Percentiles rank a stretch among this genome's conserved stretches.
Evolutionary conservation across 2,329 filamentous ascomycete species (phyloP).

Genomic region (Penicillium italicum): DNA sequence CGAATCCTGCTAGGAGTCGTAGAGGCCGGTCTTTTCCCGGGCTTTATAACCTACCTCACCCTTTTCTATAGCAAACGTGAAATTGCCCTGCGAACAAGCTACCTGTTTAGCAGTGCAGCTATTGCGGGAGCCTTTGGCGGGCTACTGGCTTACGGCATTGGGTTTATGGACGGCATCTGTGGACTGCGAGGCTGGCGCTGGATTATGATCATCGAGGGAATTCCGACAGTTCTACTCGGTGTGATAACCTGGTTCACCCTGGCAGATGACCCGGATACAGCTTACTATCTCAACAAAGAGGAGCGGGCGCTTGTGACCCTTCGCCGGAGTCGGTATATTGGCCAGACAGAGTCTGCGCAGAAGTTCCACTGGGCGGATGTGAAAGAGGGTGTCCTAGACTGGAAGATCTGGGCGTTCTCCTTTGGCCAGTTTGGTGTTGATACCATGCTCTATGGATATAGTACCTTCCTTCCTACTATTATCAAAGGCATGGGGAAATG

Average conservation of each 20-base stretch:
- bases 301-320: constrained; percentile 58
- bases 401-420: constrained; percentile 71
- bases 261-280: constrained; percentile 63
- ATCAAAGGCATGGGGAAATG: constrained; percentile 66
- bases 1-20: constrained; percentile 65
- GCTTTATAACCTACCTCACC: constrained; percentile 65
- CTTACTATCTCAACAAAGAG: constrained; percentile 56
- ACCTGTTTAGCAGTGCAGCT: constrained; percentile 63
- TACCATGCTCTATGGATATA: constrained; percentile 75
- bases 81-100: constrained; percentile 67
- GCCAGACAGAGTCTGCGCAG: constrained; percentile 48
- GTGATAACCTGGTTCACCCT: constrained; percentile 56
- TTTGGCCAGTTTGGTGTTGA: constrained; percentile 68
- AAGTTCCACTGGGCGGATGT: constrained; percentile 62
- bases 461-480: constrained; percentile 75
- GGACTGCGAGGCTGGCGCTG: constrained; percentile 68
- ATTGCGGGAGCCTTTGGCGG: constrained; percentile 70
- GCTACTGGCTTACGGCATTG: constrained; percentile 69
- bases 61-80: constrained; percentile 74
- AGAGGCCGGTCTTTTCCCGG: constrained; percentile 68
- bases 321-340: constrained; percentile 51
- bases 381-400: constrained; percentile 64
- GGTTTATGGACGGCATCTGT: constrained; percentile 64
- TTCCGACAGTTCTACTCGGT: constrained; percentile 56
- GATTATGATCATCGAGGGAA: constrained; percentile 61